These are phyloP conservation scores for Apiospora pterosperma DNA, from an alignment of 2,329 filamentous ascomycete species.

Conservation along the genomic window DNA sequence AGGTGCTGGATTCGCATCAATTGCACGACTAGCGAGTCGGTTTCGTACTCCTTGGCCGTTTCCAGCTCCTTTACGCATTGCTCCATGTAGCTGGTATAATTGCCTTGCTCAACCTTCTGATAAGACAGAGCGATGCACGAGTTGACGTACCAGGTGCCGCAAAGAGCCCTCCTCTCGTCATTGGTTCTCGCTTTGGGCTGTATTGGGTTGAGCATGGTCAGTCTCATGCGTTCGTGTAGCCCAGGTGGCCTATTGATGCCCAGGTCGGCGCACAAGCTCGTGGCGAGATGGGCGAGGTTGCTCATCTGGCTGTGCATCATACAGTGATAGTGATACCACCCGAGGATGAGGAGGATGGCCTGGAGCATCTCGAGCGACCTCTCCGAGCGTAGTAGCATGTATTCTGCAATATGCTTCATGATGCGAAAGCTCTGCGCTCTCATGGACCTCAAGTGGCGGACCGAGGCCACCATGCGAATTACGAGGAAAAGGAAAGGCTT, in stretches of 20 bases:
- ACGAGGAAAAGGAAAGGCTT: constrained; percentile 47
- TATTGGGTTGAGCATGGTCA: constrained; percentile 39
- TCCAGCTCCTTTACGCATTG: constrained; percentile 47
- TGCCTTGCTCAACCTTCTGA: constrained; percentile 43
- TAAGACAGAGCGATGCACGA: constrained; percentile 40
- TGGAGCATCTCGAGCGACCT: constrained; percentile 47
- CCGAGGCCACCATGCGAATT: constrained; percentile 48
- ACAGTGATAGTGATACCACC: constrained; percentile 54
- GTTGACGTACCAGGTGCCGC: constrained; percentile 52
- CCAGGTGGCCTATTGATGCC: constrained; percentile 40
- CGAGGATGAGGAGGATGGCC: constrained; percentile 45
- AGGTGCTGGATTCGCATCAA: constrained; percentile 48
- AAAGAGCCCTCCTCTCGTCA: constrained; percentile 49
- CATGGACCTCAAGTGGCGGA: constrained; percentile 44
- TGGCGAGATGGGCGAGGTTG: constrained; percentile 46
- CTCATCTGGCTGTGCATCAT: constrained; percentile 50
- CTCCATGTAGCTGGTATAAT: constrained; percentile 50
- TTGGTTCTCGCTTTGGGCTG: constrained; percentile 38
- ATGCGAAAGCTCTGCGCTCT: constrained; percentile 46
- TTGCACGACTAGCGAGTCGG: constrained; percentile 42
- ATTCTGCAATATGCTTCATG: constrained; percentile 42
- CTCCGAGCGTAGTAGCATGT: constrained; percentile 46
- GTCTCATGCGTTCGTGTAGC: constrained; percentile 37
- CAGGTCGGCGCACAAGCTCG: constrained; percentile 44
- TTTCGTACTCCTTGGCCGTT: constrained; percentile 38